These are phyloP conservation scores for Crotalaria pallida DNA, from an alignment of 306 rosid genomes.

Conservation along the genomic window DNA sequence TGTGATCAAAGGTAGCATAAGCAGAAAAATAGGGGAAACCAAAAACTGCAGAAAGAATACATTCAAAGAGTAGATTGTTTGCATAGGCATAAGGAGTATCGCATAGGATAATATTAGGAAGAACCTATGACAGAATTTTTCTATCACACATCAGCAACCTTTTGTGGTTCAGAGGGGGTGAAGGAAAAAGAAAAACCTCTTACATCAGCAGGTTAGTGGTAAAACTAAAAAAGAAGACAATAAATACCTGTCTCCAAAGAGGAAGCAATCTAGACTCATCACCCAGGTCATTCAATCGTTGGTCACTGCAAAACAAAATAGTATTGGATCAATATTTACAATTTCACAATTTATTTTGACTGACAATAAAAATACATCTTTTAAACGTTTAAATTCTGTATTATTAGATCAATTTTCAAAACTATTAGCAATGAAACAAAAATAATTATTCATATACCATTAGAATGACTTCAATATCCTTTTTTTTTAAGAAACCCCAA, in stretches of 20 bases:
- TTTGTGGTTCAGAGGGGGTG: too few species aligned
- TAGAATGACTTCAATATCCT: neutral
- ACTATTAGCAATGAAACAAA: neutral
- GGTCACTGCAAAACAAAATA: slow-evolving; percentile 52
- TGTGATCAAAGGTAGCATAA: too few species aligned
- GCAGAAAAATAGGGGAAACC: too few species aligned
- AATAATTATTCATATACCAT: neutral
- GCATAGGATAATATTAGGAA: too few species aligned
- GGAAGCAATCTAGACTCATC: slow-evolving; percentile 84
- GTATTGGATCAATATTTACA: neutral
- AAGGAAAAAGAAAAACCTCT: too few species aligned
- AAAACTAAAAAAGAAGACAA: too few species aligned
- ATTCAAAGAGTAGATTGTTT: too few species aligned
- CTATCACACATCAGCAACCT: too few species aligned
- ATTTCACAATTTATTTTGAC: neutral
- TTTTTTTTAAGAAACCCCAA: neutral
- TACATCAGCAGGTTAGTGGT: too few species aligned
- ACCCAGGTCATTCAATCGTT: slow-evolving; percentile 68
- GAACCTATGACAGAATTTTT: too few species aligned
- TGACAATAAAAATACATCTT: neutral
- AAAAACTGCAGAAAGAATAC: too few species aligned
- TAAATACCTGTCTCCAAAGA: slow-evolving; percentile 99
- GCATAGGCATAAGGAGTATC: too few species aligned
- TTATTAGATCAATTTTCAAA: neutral
- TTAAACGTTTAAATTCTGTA: neutral